Percentiles rank a stretch among this genome's conserved stretches.
Conservation (phyloP, 257 asterid species). For the Knoxia roxburghii region DNA sequence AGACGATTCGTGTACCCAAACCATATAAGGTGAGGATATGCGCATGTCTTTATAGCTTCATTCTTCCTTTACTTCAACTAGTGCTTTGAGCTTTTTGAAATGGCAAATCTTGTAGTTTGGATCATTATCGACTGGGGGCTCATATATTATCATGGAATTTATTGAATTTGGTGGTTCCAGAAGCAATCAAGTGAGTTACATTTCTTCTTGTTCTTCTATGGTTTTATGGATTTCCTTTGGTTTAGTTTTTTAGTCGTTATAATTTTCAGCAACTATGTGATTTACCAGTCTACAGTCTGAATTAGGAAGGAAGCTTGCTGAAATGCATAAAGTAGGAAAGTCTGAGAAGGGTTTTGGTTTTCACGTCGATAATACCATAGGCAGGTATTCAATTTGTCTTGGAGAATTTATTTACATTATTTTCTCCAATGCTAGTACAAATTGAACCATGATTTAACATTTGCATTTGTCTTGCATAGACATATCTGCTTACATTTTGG, state of each 20-base stretch:
- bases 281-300: slow-evolving; percentile 60
- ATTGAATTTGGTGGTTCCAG: slow-evolving; percentile 79
- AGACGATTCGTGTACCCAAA: slow-evolving; percentile 77
- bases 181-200: slow-evolving; percentile 62
- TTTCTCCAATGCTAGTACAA: not conserved
- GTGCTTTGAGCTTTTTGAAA: not conserved
- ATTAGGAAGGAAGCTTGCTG: slow-evolving; percentile 96
- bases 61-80: not conserved
- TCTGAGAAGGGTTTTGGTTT: slow-evolving; percentile 81
- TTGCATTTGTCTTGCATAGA: not conserved
- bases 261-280: slow-evolving; percentile 17
- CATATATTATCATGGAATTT: slow-evolving; percentile 87
- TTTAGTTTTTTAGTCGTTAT: slow-evolving; percentile 7
- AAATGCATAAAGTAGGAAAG: slow-evolving; percentile 86
- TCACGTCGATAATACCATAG: slow-evolving; percentile 83
- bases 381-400: slow-evolving; percentile 53
- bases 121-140: slow-evolving; percentile 76
- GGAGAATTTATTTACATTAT: not conserved
- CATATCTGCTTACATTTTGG: not conserved
- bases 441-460: not conserved
- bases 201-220: slow-evolving; percentile 1
- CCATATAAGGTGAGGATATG: slow-evolving; percentile 59
- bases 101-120: slow-evolving; percentile 49
- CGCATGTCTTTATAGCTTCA: not conserved
- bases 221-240: not conserved